Base-by-base conservation (phyloP, 164 flowering plant species). In the Litsea cubeba region DNA sequence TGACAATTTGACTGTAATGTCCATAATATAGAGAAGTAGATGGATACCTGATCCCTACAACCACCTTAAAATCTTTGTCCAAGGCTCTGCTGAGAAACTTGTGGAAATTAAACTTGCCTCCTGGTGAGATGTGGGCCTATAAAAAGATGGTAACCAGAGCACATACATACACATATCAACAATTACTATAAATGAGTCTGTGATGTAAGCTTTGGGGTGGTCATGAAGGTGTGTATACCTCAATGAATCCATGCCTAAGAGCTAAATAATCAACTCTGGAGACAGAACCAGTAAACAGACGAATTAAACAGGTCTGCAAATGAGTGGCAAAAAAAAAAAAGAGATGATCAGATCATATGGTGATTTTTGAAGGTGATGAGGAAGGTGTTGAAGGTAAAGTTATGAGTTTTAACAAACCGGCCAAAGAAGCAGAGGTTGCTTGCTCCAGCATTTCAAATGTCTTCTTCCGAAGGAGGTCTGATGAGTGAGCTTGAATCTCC, bases 211-310 rank as follows among this genome's bases (percentile, higher is more conserved):
- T 40, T 5, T 40, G 24, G 20, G 18, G 20, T 66, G 22, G 23
- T 1, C 49, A 7, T 40, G 46, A 40, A 8, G 46, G 10, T 40
- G 10, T 40, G 11, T 40, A 8, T 18, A 65, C 95, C 84, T 50
- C 76, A n/a, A 88, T 85, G 79, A 90, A 90, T 46, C 95, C 92
- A 80, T 88, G 91, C 30, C 95, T 84, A 65, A 90, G 91, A 74
- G 85, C 85, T 32, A 90, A 65, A 69, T 90, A 90, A 71, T 90
- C 92, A 14, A 77, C 82, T 79, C 78, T 87, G 65, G 85, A 85
- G 49, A 90, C 90, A 1, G 91, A 89, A 18, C 71, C 79, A 70
- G 58, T 74, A 62, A 85, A 87, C 40, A 86, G 90, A 12, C 89
- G 76, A 28, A 86, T 50, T 71, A 90, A 87, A 79, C 79, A 81